Percentiles rank a stretch among this genome's conserved stretches.
Evolutionary conservation across 2,329 filamentous ascomycete genomes (phyloP).

Genomic region (Lachnellula willkommii): DNA sequence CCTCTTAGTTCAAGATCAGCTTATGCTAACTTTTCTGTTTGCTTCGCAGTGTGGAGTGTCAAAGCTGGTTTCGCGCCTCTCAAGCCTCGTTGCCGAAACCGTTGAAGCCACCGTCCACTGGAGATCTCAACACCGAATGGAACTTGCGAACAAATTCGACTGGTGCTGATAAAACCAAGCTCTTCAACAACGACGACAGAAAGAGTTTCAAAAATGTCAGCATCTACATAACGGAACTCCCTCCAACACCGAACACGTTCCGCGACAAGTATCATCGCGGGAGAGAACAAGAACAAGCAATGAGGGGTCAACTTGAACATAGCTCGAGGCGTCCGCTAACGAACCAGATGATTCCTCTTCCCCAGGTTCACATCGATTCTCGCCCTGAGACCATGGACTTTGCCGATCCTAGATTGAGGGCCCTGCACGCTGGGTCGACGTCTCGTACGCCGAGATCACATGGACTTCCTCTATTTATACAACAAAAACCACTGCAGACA

Average conservation of each 20-base stretch:
- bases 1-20: background rate
- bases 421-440: background rate
- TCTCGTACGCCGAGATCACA: background rate
- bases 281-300: background rate
- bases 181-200: background rate
- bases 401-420: background rate
- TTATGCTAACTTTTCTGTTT: too few species aligned
- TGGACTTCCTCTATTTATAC: background rate
- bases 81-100: background rate
- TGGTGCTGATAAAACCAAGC: background rate
- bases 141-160: too few species aligned
- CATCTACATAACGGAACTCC: constrained; percentile 1
- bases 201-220: background rate
- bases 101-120: background rate
- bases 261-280: background rate
- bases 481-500: background rate
- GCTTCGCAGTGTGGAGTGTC: background rate
- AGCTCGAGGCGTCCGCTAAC: background rate
- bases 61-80: background rate
- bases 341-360: background rate
- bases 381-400: background rate
- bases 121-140: background rate
- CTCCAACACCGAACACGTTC: background rate
- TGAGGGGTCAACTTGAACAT: background rate
- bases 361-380: background rate